Evolutionary conservation across 2,329 filamentous ascomycete genomes (phyloP).

Genomic region (Mycosphaerella sp.): DNA sequence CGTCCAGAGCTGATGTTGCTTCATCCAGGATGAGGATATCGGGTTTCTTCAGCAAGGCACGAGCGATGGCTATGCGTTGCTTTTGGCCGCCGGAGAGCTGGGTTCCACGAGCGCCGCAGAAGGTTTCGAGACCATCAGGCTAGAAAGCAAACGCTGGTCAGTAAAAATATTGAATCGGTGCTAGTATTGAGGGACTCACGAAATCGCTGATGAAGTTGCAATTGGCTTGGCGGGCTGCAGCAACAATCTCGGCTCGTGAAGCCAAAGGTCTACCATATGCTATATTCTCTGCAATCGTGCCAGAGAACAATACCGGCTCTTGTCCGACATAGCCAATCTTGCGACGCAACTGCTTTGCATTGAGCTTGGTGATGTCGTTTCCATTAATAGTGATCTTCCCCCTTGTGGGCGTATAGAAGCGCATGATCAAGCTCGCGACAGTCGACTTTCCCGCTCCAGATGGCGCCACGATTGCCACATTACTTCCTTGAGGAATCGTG

Average conservation of each 20-base stretch:
- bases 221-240: conserved; percentile 84
- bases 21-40: conserved; percentile 97
- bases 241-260: conserved; percentile 71
- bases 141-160: conserved; percentile 27
- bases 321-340: conserved; percentile 94
- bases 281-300: conserved; percentile 82
- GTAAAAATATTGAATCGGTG: conserved; percentile 15
- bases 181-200: conserved; percentile 40
- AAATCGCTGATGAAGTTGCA: conserved; percentile 97
- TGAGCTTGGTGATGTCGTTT: conserved; percentile 75
- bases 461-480: conserved; percentile 93
- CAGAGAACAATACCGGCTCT: conserved; percentile 87
- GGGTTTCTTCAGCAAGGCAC: conserved; percentile 88
- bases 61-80: conserved; percentile 93
- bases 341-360: conserved; percentile 83
- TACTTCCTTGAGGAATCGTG: conserved; percentile 84
- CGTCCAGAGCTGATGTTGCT: conserved; percentile 87
- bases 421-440: conserved; percentile 80
- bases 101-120: conserved; percentile 83
- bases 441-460: conserved; percentile 96
- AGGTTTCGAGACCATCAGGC: conserved; percentile 90
- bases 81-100: conserved; percentile 96
- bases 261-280: conserved; percentile 81
- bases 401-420: conserved; percentile 79
- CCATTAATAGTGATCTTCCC: conserved; percentile 80